Percentiles rank a stretch among this genome's conserved stretches.
These are phyloP conservation scores for Blastomyces emzantsi DNA, from an alignment of 2,329 filamentous ascomycete genomes.

Conservation along the genomic window DNA sequence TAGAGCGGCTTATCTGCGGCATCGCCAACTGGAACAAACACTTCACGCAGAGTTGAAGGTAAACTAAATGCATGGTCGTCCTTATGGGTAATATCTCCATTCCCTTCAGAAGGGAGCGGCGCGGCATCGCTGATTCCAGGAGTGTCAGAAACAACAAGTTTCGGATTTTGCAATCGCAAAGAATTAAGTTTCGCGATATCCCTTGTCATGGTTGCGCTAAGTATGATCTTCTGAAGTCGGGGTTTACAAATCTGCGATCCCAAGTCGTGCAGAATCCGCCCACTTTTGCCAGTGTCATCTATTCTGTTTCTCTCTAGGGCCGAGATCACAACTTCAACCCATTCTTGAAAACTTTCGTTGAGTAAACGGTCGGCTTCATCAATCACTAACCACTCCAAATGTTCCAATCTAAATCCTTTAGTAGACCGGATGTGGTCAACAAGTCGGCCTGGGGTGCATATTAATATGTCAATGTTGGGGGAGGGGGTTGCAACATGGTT, in stretches of 20 bases:
- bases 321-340: constrained; percentile 62
- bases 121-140: constrained; percentile 21
- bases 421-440: constrained; percentile 86
- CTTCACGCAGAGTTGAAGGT: constrained; percentile 55
- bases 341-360: constrained; percentile 86
- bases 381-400: constrained; percentile 79
- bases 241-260: constrained; percentile 33
- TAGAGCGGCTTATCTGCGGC: constrained; percentile 70
- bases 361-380: constrained; percentile 91
- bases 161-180: constrained; percentile 63
- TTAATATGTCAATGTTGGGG: constrained; percentile 76
- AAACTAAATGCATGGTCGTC: constrained; percentile 45
- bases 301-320: constrained; percentile 41
- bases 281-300: constrained; percentile 38
- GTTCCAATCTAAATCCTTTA: constrained; percentile 66
- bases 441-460: constrained; percentile 83
- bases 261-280: constrained; percentile 26
- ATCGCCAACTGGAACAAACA: constrained; percentile 59
- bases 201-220: constrained; percentile 86
- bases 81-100: constrained; percentile 37
- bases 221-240: constrained; percentile 65
- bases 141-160: constrained; percentile 64
- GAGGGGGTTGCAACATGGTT: constrained; percentile 56
- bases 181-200: constrained; percentile 72
- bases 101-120: constrained; percentile 6